Evolutionary conservation across 345 rosid genomes (phyloP).

Genomic region (Melaleuca alternifolia): DNA sequence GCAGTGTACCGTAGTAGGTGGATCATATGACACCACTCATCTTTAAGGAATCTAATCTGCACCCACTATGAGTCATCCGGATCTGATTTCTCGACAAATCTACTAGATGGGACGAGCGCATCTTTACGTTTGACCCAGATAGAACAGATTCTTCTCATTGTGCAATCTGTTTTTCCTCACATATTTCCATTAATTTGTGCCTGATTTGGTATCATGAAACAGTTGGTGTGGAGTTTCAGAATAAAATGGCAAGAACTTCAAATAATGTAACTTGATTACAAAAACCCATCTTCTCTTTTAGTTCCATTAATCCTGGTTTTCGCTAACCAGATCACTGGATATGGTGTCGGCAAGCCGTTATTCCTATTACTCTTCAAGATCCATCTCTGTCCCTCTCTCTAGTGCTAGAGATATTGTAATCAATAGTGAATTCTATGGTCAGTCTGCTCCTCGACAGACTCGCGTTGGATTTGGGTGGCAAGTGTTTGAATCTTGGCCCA

Average conservation of each 20-base stretch:
- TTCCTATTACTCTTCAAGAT: neutral
- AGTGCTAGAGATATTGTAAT: too few species aligned
- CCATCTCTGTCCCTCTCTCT: neutral
- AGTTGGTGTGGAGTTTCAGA: neutral
- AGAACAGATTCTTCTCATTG: neutral
- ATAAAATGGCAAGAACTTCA: neutral
- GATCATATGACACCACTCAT: constrained; percentile 12
- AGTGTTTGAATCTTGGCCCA: neutral
- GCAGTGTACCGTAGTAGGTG: constrained; percentile 6
- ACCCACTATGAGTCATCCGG: neutral
- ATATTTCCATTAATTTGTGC: neutral
- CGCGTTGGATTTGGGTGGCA: neutral
- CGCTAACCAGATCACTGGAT: neutral
- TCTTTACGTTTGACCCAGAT: neutral
- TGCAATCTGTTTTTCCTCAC: neutral
- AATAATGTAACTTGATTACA: neutral
- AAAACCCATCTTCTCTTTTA: neutral
- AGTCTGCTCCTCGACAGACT: neutral
- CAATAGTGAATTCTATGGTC: neutral
- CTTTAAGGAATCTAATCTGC: constrained; percentile 19
- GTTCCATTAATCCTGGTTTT: neutral
- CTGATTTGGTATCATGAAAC: neutral
- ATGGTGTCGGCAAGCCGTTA: neutral
- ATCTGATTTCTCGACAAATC: neutral
- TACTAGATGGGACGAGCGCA: neutral